These are phyloP conservation scores for Kalanchoe fedtschenkoi DNA, from an alignment of 164 flowering plant genomes.

Conservation along the genomic window DNA sequence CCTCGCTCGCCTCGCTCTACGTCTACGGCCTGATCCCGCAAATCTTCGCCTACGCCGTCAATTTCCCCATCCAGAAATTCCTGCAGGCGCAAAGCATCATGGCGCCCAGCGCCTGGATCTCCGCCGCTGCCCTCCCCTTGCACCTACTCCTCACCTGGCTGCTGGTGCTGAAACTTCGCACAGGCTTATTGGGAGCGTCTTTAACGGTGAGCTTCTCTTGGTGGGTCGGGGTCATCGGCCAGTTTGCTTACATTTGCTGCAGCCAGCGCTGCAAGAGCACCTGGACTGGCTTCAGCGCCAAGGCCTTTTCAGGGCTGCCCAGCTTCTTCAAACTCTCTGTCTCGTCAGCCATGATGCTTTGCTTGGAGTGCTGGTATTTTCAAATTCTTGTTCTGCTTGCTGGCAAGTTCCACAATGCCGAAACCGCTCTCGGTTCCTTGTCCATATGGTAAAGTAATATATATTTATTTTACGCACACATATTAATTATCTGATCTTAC, in stretches of 20 bases:
- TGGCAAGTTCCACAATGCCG: conserved; percentile 29
- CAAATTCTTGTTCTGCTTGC: conserved; percentile 31
- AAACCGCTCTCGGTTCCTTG: conserved; percentile 29
- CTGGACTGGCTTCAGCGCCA: conserved; percentile 30
- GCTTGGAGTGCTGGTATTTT: conserved; percentile 39
- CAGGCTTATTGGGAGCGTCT: conserved; percentile 31
- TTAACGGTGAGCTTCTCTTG: conserved; percentile 32
- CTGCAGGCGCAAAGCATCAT: conserved; percentile 47
- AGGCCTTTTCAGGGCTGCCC: conserved; percentile 32
- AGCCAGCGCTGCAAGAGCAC: conserved; percentile 22
- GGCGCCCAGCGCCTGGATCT: conserved; percentile 32
- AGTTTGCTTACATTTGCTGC: conserved; percentile 23
- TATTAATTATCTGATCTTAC: background rate
- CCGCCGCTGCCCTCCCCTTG: conserved; percentile 23
- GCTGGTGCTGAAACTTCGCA: conserved; percentile 19
- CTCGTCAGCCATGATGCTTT: conserved; percentile 44
- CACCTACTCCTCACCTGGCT: conserved; percentile 33
- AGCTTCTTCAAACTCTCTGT: conserved; percentile 26
- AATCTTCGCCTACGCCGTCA: conserved; percentile 36
- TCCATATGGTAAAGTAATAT: conserved; percentile 27
- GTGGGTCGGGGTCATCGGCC: conserved; percentile 41
- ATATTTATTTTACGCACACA: background rate
- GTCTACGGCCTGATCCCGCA: conserved; percentile 45
- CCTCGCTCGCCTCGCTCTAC: conserved; percentile 29
- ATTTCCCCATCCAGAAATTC: conserved; percentile 47